Percentiles rank a stretch among this genome's conserved stretches.
phyloP scores from a whole-genome alignment of 1,284 basidiomycete genomes.

The Tilletia indica region DNA sequence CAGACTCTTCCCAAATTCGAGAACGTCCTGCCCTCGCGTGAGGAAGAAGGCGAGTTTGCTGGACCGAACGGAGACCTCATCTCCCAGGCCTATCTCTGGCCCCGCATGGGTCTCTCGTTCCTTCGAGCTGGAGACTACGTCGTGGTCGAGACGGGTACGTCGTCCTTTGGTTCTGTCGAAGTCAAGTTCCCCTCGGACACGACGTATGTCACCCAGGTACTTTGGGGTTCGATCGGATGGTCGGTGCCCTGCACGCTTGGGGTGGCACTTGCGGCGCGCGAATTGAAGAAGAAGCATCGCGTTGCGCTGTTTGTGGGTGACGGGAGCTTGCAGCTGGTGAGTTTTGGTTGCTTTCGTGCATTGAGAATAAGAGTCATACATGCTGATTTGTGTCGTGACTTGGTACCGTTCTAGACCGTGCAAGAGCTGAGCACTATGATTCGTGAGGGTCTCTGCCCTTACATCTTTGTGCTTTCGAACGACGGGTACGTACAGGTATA shows the following conservation, averaged over 20 bases:
- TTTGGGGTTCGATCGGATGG: constrained; percentile 87
- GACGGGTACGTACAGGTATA: constrained; percentile 61
- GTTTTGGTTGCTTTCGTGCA: neutral
- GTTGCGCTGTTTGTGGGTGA: constrained; percentile 80
- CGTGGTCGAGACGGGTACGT: constrained; percentile 50
- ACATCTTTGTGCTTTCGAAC: constrained; percentile 84
- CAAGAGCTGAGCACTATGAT: constrained; percentile 74
- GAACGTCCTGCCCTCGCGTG: constrained; percentile 29
- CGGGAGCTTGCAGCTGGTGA: constrained; percentile 59
- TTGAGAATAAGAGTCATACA: neutral
- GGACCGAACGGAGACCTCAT: constrained; percentile 24
- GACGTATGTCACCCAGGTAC: constrained; percentile 60
- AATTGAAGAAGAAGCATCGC: constrained; percentile 62
- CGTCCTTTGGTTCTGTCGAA: constrained; percentile 33
- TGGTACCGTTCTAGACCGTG: constrained; percentile 37
- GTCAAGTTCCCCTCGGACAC: constrained; percentile 28
- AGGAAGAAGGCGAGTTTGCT: constrained; percentile 21
- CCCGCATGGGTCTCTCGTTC: constrained; percentile 69
- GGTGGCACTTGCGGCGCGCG: constrained; percentile 73
- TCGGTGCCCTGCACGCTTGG: constrained; percentile 71
- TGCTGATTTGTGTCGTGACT: neutral
- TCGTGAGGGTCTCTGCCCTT: constrained; percentile 67
- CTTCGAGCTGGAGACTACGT: constrained; percentile 62
- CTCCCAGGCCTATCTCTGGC: constrained; percentile 69
- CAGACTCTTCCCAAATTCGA: constrained; percentile 26